Percentiles rank a stretch among this genome's conserved stretches.
Conservation (phyloP, 306 rosid species). For the Carpinus fangiana region DNA sequence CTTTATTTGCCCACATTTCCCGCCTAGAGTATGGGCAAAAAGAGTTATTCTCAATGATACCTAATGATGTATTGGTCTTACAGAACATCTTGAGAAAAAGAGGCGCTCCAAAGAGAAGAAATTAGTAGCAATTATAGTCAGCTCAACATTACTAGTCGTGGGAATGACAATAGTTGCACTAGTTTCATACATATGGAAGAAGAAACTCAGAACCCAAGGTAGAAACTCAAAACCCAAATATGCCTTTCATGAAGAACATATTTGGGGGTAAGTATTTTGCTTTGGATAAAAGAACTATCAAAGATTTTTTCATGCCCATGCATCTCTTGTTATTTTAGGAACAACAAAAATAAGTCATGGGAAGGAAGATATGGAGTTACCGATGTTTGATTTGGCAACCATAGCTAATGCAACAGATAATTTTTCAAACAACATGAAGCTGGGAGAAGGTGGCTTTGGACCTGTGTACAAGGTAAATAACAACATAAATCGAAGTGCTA, state of each 20-base stretch:
- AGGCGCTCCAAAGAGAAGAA: too few relatives aligned
- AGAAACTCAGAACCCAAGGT: not conserved
- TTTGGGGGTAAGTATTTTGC: not conserved
- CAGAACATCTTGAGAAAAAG: not conserved
- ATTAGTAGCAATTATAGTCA: not conserved
- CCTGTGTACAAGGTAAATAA: conserved; percentile 49
- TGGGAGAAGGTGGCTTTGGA: conserved; percentile 75
- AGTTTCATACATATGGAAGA: not conserved
- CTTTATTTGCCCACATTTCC: too few relatives aligned
- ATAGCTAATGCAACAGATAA: conserved; percentile 43
- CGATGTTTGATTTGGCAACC: conserved; percentile 35
- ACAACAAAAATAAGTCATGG: not conserved
- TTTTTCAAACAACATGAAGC: conserved; percentile 46
- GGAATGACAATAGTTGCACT: not conserved
- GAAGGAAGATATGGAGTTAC: conserved; percentile 47
- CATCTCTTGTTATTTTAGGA: not conserved
- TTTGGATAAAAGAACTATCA: not conserved
- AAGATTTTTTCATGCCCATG: not conserved
- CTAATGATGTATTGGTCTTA: not conserved
- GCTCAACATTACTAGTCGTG: not conserved
- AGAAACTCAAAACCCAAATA: too few relatives aligned
- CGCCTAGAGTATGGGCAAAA: too few relatives aligned
- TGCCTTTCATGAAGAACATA: not conserved
- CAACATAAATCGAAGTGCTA: not conserved
- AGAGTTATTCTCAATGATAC: too few relatives aligned